Percentiles rank a stretch among this genome's conserved stretches.
phyloP scores from a whole-genome alignment of 306 rosid genomes.

The Castanospermum australe region DNA sequence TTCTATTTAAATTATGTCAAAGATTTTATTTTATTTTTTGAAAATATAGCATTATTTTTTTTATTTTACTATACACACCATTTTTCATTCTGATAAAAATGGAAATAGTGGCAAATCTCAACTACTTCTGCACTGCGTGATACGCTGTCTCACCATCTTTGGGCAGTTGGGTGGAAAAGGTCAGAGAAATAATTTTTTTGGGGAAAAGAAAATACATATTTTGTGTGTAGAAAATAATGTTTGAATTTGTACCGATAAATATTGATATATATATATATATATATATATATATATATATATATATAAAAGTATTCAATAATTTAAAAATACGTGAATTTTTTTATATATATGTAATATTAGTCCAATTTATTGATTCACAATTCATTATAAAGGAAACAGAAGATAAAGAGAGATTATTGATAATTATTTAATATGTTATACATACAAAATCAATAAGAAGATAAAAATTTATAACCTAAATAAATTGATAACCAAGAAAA shows the following conservation, averaged over 20 bases:
- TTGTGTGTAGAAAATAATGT: too few species aligned
- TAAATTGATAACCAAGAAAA: too few species aligned
- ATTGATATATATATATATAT: too few species aligned
- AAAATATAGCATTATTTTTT: too few species aligned
- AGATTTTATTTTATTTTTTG: too few species aligned
- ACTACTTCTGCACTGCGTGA: slow-evolving; percentile 8
- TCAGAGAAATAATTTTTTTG: not conserved
- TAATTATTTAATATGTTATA: not conserved
- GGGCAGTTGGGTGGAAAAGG: slow-evolving; percentile 10
- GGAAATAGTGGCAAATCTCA: slow-evolving; percentile 5
- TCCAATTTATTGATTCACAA: not conserved
- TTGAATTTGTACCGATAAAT: too few species aligned
- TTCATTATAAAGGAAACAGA: not conserved
- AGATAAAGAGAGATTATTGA: not conserved
- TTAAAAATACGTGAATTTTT: too few species aligned
- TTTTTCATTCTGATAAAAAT: not conserved
- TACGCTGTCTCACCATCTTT: slow-evolving; percentile 31
- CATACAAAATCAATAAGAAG: not conserved
- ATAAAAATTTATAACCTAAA: too few species aligned
- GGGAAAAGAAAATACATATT: not conserved
- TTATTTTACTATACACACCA: too few species aligned
- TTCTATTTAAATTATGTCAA: too few species aligned
- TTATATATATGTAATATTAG: not conserved
- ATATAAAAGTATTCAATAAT: too few species aligned
- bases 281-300: too few species aligned